Percentiles rank a stretch among this genome's conserved stretches.
These are phyloP conservation scores for Nakaseomyces uthaithaninus DNA, from an alignment of 1,139 yeast genomes.

Conservation along the genomic window DNA sequence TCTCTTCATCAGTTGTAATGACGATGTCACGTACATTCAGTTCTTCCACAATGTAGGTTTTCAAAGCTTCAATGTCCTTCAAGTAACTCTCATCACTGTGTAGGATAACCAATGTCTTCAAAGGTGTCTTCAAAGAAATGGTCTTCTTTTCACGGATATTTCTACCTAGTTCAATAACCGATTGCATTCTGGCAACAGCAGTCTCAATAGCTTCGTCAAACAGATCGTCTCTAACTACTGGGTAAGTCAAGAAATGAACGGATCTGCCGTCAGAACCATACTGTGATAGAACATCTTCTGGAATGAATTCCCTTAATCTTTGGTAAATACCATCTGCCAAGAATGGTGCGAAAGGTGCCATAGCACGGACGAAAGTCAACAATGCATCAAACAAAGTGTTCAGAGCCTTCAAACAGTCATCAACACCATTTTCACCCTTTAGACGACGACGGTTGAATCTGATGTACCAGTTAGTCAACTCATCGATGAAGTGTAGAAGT, in stretches of 20 bases:
- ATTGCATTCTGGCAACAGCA: slow-evolving; percentile 93
- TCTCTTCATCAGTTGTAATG: slow-evolving; percentile 84
- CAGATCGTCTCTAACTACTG: slow-evolving; percentile 73
- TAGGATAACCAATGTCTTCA: slow-evolving; percentile 76
- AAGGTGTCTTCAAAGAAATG: slow-evolving; percentile 90
- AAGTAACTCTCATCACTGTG: slow-evolving; percentile 72
- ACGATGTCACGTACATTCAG: slow-evolving; percentile 83
- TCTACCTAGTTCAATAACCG: slow-evolving; percentile 93
- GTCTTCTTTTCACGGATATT: slow-evolving; percentile 92
- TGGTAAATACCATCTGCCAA: slow-evolving; percentile 84
- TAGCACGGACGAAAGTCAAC: slow-evolving; percentile 80
- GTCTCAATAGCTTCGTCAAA: slow-evolving; percentile 71
- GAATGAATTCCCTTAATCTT: slow-evolving; percentile 57
- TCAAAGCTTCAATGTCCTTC: slow-evolving; percentile 68
- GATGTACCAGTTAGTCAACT: slow-evolving; percentile 97
- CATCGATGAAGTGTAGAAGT: slow-evolving; percentile 78
- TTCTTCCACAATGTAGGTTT: slow-evolving; percentile 78
- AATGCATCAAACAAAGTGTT: slow-evolving; percentile 87
- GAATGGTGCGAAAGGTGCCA: slow-evolving; percentile 99
- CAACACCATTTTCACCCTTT: slow-evolving; percentile 83
- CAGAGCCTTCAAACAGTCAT: slow-evolving; percentile 77
- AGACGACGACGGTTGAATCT: slow-evolving; percentile 96
- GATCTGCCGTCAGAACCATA: slow-evolving; percentile 59
- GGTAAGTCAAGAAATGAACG: slow-evolving; percentile 88
- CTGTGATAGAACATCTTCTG: slow-evolving; percentile 39